Evolutionary conservation across 2,329 filamentous ascomycete genomes (phyloP).

Genomic region (Aspergillus hiratsukae): DNA sequence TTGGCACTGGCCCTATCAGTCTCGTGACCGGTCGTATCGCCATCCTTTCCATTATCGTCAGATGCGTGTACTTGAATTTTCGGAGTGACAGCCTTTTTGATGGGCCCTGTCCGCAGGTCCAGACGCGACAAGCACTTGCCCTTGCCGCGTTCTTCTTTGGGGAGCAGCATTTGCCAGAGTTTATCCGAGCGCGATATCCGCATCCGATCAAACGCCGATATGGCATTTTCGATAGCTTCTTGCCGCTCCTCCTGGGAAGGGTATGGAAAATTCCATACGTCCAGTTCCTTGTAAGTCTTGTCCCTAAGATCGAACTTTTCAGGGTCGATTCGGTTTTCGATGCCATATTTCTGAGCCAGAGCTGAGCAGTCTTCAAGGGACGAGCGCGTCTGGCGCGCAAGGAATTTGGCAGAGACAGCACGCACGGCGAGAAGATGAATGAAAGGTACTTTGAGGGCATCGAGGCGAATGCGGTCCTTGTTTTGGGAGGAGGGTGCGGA

Average conservation of each 20-base stretch:
- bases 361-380: slow-evolving; percentile 46
- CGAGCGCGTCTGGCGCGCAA: slow-evolving; percentile 45
- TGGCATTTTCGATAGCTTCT: slow-evolving; percentile 57
- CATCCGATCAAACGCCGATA: slow-evolving; percentile 60
- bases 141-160: slow-evolving; percentile 57
- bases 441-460: slow-evolving; percentile 43
- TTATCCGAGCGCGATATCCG: slow-evolving; percentile 57
- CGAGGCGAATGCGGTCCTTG: slow-evolving; percentile 37
- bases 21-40: slow-evolving; percentile 32
- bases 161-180: slow-evolving; percentile 59
- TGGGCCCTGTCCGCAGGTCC: slow-evolving; percentile 44
- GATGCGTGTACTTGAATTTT: slow-evolving; percentile 34
- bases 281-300: slow-evolving; percentile 57
- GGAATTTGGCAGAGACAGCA: slow-evolving; percentile 45
- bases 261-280: slow-evolving; percentile 59
- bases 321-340: slow-evolving; percentile 45
- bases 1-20: slow-evolving; percentile 30
- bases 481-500: slow-evolving; percentile 35
- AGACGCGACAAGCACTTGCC: slow-evolving; percentile 58
- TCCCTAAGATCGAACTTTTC: slow-evolving; percentile 54
- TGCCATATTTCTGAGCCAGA: slow-evolving; percentile 51
- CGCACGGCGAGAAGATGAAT: slow-evolving; percentile 53
- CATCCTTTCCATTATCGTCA: slow-evolving; percentile 35
- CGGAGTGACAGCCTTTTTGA: slow-evolving; percentile 36
- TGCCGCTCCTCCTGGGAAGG: slow-evolving; percentile 52